A percentile compares a stretch with the other conserved stretches of the same genome.
These are phyloP conservation scores for Evernia prunastri DNA, from an alignment of 495 filamentous ascomycete species.

Conservation along the genomic window DNA sequence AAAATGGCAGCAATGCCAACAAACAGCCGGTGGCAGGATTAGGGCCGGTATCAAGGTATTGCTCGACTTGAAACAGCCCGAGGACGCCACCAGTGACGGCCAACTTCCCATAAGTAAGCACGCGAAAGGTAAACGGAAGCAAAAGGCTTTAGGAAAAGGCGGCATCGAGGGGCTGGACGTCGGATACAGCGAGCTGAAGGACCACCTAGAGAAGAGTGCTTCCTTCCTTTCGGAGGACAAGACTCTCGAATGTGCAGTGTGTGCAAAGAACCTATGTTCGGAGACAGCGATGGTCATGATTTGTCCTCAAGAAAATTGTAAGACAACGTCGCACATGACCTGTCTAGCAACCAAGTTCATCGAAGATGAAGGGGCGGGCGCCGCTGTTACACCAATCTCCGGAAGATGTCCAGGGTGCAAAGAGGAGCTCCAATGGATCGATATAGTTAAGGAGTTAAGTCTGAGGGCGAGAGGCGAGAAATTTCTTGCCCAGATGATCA, in stretches of 20 bases:
- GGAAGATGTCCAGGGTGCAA: slow-evolving; percentile 72
- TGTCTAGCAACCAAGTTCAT: slow-evolving; percentile 71
- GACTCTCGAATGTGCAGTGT: slow-evolving; percentile 58
- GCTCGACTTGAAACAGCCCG: slow-evolving; percentile 43
- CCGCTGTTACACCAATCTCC: slow-evolving; percentile 55
- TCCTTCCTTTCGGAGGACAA: slow-evolving; percentile 55
- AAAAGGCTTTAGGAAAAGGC: slow-evolving; percentile 4
- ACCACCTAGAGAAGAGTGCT: slow-evolving; percentile 64
- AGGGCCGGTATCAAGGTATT: slow-evolving; percentile 47
- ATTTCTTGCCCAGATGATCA: slow-evolving; percentile 58
- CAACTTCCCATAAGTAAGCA: slow-evolving; percentile 20
- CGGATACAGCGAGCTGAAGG: slow-evolving; percentile 58
- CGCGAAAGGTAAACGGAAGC: slow-evolving; percentile 15
- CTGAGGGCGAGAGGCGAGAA: slow-evolving; percentile 61
- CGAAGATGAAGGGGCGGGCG: slow-evolving; percentile 32
- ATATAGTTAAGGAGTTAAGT: slow-evolving; percentile 75
- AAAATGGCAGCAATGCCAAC: slow-evolving; percentile 59
- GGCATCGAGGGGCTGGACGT: slow-evolving; percentile 44
- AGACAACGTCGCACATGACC: slow-evolving; percentile 61
- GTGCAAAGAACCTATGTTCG: slow-evolving; percentile 43
- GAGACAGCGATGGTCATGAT: slow-evolving; percentile 53
- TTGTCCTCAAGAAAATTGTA: slow-evolving; percentile 62
- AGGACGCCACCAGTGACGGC: slow-evolving; percentile 3
- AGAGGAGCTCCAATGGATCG: slow-evolving; percentile 57
- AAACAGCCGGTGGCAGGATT: slow-evolving; percentile 42